phyloP scores from a whole-genome alignment of 225 moss, liverwort and hornwort species.

The Physcomitrellopsis africana region DNA sequence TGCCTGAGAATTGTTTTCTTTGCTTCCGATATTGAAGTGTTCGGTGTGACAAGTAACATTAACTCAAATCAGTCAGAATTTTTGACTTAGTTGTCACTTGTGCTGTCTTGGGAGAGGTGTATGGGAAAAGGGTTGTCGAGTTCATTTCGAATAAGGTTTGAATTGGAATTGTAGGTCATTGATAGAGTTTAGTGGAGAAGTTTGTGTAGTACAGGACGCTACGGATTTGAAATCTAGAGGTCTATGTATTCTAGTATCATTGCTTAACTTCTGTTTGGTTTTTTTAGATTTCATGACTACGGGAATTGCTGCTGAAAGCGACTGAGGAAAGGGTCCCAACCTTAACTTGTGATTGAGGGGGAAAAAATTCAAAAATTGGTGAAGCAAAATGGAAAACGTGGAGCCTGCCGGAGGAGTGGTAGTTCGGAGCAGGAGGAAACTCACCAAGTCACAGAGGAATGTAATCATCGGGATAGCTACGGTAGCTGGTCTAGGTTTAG shows the following conservation, averaged over 20 bases:
- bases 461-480: slow-evolving; percentile 38
- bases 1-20: background rate
- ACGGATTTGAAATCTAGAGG: background rate
- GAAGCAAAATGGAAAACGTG: slow-evolving; percentile 21
- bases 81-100: background rate
- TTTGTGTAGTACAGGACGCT: background rate
- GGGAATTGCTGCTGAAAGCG: background rate
- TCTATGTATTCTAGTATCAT: background rate
- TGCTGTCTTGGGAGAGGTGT: background rate
- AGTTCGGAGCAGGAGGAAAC: slow-evolving; percentile 22
- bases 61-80: background rate
- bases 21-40: background rate
- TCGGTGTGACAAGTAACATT: background rate
- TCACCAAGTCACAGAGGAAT: slow-evolving; percentile 36
- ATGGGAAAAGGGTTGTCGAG: background rate
- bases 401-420: slow-evolving; percentile 6
- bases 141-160: background rate
- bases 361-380: no score
- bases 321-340: background rate
- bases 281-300: background rate
- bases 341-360: background rate
- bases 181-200: slow-evolving; percentile 2
- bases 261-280: background rate
- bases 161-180: slow-evolving; percentile 22
- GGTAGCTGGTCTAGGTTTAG: slow-evolving; percentile 45